These are phyloP conservation scores for Aspergillus proliferans DNA, from an alignment of 2,329 filamentous ascomycete species.

Conservation along the genomic window DNA sequence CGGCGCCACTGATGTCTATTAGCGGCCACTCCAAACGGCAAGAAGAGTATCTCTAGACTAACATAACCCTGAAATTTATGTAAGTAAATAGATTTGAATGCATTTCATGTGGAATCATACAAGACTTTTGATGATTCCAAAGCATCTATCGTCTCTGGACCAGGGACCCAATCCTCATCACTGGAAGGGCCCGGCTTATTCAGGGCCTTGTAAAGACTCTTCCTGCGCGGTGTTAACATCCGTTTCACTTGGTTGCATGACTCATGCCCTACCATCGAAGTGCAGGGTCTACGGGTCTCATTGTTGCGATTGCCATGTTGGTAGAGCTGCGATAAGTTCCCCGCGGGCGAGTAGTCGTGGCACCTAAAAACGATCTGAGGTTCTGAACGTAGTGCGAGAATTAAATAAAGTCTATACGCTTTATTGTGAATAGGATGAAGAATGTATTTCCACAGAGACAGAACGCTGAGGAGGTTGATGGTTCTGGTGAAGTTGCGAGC, in stretches of 20 bases:
- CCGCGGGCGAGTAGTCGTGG: background rate
- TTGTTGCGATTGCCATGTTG: conserved; percentile 7
- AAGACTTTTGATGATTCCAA: conserved; percentile 69
- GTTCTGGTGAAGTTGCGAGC: background rate
- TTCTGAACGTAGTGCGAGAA: background rate
- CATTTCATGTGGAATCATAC: conserved; percentile 42
- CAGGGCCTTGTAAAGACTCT: conserved; percentile 75
- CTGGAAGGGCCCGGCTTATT: conserved; percentile 74
- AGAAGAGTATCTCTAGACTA: conserved; percentile 20
- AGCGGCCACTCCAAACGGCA: conserved; percentile 14
- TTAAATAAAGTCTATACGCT: background rate
- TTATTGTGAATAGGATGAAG: background rate
- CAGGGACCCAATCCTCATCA: conserved; percentile 55
- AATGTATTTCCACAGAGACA: background rate
- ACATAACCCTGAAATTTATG: conserved; percentile 45
- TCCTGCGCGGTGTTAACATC: conserved; percentile 49
- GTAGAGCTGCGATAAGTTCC: background rate
- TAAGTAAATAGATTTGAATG: conserved; percentile 14
- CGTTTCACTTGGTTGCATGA: background rate
- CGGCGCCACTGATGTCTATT: conserved; percentile 64
- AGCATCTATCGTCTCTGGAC: conserved; percentile 46
- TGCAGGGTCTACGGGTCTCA: conserved; percentile 8
- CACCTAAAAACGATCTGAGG: background rate
- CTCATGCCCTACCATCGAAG: conserved; percentile 12
- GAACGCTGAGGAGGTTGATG: background rate